phyloP scores from a whole-genome alignment of 108 stramenopile species.

The Cyclotella sp. region DNA sequence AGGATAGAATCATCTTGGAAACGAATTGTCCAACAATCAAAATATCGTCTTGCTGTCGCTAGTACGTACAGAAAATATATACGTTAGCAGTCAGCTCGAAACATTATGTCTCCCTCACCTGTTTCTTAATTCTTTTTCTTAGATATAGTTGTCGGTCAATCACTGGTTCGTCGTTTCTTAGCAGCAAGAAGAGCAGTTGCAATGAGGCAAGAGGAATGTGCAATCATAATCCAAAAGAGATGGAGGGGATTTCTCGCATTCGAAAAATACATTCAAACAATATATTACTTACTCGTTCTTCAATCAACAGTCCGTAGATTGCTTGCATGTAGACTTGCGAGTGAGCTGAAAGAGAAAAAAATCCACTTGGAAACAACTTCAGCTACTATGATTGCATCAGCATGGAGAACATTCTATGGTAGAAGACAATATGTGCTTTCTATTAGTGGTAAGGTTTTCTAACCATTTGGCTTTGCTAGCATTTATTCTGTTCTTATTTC shows the following conservation, averaged over 20 bases:
- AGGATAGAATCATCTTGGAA: background rate
- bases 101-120: too few species aligned
- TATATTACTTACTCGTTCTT: slow-evolving; percentile 59
- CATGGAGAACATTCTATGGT: background rate
- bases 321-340: slow-evolving; percentile 11
- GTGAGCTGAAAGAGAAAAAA: background rate
- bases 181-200: background rate
- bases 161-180: background rate
- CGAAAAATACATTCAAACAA: slow-evolving; percentile 54
- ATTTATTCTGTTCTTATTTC: too few species aligned
- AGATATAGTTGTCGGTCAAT: slow-evolving; percentile 26
- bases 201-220: background rate
- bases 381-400: background rate
- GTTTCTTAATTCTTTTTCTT: background rate
- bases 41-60: background rate
- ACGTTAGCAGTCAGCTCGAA: too few species aligned
- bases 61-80: too few species aligned
- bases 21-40: background rate
- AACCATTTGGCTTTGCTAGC: too few species aligned
- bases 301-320: slow-evolving; percentile 52
- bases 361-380: background rate
- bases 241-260: slow-evolving; percentile 44
- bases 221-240: slow-evolving; percentile 10
- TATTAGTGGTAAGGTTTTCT: background rate
- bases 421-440: background rate